Percentiles rank a stretch among this genome's conserved stretches.
Evolutionary conservation across 805 yeast species (phyloP).

Genomic region (Saccharomyces jurei): DNA sequence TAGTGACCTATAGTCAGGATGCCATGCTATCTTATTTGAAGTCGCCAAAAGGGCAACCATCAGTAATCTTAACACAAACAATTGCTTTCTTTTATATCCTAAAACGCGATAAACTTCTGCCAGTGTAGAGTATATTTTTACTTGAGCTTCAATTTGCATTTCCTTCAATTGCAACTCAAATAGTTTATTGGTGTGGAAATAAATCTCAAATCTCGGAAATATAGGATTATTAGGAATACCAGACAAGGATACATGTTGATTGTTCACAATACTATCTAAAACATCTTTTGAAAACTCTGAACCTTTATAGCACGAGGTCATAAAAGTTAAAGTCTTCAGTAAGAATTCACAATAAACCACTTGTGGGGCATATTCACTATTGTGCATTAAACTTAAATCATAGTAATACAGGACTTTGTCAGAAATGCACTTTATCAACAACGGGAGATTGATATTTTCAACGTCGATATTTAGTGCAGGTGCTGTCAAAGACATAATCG

Average conservation of each 20-base stretch:
- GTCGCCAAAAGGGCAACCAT: conserved; percentile 44
- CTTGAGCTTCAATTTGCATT: conserved; percentile 45
- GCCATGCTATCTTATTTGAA: conserved; percentile 17
- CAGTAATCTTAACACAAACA: conserved; percentile 60
- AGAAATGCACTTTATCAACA: conserved; percentile 33
- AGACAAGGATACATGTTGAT: background rate
- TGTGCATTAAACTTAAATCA: conserved; percentile 44
- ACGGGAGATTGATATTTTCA: conserved; percentile 26
- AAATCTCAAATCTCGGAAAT: conserved; percentile 38
- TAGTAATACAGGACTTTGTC: conserved; percentile 37
- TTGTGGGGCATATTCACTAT: conserved; percentile 76
- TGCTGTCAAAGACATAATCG: conserved; percentile 18
- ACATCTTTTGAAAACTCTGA: conserved; percentile 39
- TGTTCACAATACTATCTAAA: conserved; percentile 39
- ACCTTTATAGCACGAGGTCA: conserved; percentile 44
- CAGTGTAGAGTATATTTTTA: conserved; percentile 55
- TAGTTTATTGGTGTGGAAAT: conserved; percentile 39
- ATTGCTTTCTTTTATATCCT: conserved; percentile 56
- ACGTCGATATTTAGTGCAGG: conserved; percentile 15
- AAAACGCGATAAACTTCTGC: conserved; percentile 57
- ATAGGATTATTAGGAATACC: conserved; percentile 4
- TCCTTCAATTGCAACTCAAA: conserved; percentile 38
- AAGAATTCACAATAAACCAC: conserved; percentile 67
- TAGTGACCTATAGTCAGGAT: conserved; percentile 34
- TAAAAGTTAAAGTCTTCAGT: conserved; percentile 53